Conservation (phyloP, 164 flowering plant genomes). For the Macadamia integrifolia region DNA sequence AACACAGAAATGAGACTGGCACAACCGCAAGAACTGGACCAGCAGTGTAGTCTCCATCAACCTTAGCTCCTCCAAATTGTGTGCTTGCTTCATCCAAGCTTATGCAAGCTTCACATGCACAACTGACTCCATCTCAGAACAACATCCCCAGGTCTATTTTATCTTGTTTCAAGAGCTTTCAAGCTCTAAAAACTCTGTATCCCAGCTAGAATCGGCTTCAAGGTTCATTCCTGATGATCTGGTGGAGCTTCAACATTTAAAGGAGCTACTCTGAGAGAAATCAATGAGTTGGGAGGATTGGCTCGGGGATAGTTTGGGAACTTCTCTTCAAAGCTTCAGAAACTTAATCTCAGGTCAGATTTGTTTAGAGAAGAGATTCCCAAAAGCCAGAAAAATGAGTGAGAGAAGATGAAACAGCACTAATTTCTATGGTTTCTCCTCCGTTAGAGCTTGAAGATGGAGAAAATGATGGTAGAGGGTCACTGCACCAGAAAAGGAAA, state of each 20-base stretch:
- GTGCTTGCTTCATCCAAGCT: conserved; percentile 47
- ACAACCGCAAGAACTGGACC: conserved; percentile 34
- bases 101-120: conserved; percentile 50
- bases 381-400: background rate
- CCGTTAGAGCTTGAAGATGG: too few relatives aligned
- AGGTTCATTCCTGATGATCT: conserved; percentile 50
- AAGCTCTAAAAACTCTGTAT: conserved; percentile 42
- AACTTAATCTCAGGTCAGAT: conserved; percentile 42
- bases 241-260: conserved; percentile 25
- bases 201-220: conserved; percentile 45
- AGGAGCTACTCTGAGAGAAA: conserved; percentile 45
- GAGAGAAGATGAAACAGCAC: too few relatives aligned
- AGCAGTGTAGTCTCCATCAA: conserved; percentile 51
- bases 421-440: too few relatives aligned
- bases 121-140: conserved; percentile 49
- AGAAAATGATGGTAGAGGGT: too few relatives aligned
- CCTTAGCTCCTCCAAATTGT: conserved; percentile 39
- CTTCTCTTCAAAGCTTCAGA: conserved; percentile 47
- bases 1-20: conserved; percentile 65
- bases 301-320: conserved; percentile 64
- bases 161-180: conserved; percentile 45
- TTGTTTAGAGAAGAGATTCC: conserved; percentile 41
- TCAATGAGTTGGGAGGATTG: conserved; percentile 41
- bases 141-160: conserved; percentile 48
- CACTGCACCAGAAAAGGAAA: too few relatives aligned